Percentiles rank a stretch among this genome's conserved stretches.
Evolutionary conservation across 768 basidiomycete genomes (phyloP).

Genomic region (Naganishia antarctica): DNA sequence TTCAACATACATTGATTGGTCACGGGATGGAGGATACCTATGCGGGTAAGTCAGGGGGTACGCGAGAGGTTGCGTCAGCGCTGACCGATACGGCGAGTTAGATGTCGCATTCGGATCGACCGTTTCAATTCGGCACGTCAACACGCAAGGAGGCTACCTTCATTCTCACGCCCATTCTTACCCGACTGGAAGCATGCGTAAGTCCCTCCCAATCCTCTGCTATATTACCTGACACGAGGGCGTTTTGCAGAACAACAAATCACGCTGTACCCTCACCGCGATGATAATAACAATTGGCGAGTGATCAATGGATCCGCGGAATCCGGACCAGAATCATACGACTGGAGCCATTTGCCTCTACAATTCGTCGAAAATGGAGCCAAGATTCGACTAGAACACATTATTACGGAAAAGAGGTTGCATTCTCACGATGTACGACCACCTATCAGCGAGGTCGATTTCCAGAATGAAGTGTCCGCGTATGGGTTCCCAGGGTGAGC

Average conservation of each 20-base stretch:
- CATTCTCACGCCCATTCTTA: conserved; percentile 91
- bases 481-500: conserved; percentile 72
- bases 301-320: conserved; percentile 68
- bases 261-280: conserved; percentile 97
- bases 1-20: conserved; percentile 89
- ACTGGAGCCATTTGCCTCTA: conserved; percentile 58
- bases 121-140: conserved; percentile 78
- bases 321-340: conserved; percentile 50
- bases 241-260: conserved; percentile 82
- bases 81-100: conserved; percentile 37
- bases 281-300: conserved; percentile 89
- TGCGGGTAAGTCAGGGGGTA: conserved; percentile 58
- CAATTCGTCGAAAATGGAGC: conserved; percentile 62
- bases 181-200: conserved; percentile 84
- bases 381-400: conserved; percentile 76
- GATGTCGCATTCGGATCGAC: conserved; percentile 82
- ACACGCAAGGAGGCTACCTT: conserved; percentile 98
- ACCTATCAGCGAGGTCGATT: conserved; percentile 93
- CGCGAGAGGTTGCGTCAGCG: neutral
- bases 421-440: conserved; percentile 95
- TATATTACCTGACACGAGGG: neutral
- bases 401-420: conserved; percentile 72
- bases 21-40: conserved; percentile 88
- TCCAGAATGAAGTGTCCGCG: conserved; percentile 95
- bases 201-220: conserved; percentile 36